A percentile compares a stretch with the other conserved stretches of the same genome.
These are phyloP conservation scores for Glarea lozoyensis DNA, from an alignment of 495 filamentous ascomycete genomes.

Conservation along the genomic window DNA sequence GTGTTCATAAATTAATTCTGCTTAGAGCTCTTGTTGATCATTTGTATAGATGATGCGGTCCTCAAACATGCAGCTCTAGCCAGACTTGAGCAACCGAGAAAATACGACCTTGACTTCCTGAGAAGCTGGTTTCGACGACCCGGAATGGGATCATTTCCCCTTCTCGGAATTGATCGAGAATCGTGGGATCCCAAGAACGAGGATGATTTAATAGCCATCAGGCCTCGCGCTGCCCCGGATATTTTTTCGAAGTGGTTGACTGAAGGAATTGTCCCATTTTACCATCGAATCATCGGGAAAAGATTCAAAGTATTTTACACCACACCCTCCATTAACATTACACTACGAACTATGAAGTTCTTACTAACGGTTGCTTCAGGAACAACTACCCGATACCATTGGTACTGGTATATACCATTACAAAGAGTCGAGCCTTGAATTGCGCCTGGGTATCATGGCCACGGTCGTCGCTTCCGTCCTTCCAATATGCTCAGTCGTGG, in stretches of 20 bases:
- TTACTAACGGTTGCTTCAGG: background rate
- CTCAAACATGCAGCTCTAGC: conserved; percentile 3
- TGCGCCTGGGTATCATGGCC: conserved; percentile 7
- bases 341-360: background rate
- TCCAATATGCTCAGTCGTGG: conserved; percentile 24
- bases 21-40: background rate
- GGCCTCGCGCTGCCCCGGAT: conserved; percentile 2
- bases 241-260: conserved; percentile 6
- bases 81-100: too few relatives aligned
- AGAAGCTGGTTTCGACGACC: conserved; percentile 11
- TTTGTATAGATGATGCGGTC: conserved; percentile 5
- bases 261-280: background rate
- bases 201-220: conserved; percentile 10
- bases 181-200: conserved; percentile 3
- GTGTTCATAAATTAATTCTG: background rate
- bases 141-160: conserved; percentile 11
- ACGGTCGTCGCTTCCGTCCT: conserved; percentile 23
- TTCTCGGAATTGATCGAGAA: conserved; percentile 8
- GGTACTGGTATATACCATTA: too few relatives aligned
- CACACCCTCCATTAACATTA: background rate
- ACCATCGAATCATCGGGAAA: conserved; percentile 1
- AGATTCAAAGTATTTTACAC: conserved; percentile 1
- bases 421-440: background rate
- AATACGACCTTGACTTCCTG: conserved; percentile 12
- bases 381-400: too few relatives aligned